Base-by-base conservation (phyloP, 495 filamentous ascomycete species). In the Neurospora sublineolata region DNA sequence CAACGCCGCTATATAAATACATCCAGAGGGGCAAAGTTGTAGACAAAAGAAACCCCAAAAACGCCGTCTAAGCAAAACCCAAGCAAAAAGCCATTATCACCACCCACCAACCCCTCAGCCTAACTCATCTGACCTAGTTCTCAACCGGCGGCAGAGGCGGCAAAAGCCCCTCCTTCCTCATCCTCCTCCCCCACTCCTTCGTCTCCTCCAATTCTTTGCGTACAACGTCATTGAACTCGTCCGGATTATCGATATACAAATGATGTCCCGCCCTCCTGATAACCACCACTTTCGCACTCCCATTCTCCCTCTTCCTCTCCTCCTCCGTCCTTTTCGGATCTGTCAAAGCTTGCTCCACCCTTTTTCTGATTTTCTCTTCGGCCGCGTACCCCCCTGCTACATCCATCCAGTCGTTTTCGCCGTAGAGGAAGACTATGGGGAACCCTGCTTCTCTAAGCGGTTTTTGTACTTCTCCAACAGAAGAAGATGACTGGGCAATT, bases 341-440 rank as follows among this genome's bases (percentile, higher is more conserved):
- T 18, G 82, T 77, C 37, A 96, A 78, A 1, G 84, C 83, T 69
- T 86, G 84, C 27, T 80, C 82, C 72, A 86, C 87, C 73, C 90
- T 88, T 73, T 92, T 87, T 72, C 90, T 88, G 16, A 97, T 84
- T 82, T 92, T 95, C 81, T 93, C 86, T 76, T 91, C 87, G 0
- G 94, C 89, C 0, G 92, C 93, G 72, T 87, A 90, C 1, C 95
- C 95, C 18, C 94, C 96, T 0, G 87, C 87, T 14, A 94, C 88
- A 75, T 98, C 96, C 95, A 99, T 98, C 95, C 95, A 99, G 83
- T 99, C 95, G 76, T 94, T 88, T 76, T 97, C 93, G 70, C 95
- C 95, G 76, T 99, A 99, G 90, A 97, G 92, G 76, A 98, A 87
- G 12, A 97, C 87, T 38, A 97, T 84, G 0, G 95, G 95, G 69